phyloP scores from a whole-genome alignment of 345 rosid species.

The Arabis alpina region DNA sequence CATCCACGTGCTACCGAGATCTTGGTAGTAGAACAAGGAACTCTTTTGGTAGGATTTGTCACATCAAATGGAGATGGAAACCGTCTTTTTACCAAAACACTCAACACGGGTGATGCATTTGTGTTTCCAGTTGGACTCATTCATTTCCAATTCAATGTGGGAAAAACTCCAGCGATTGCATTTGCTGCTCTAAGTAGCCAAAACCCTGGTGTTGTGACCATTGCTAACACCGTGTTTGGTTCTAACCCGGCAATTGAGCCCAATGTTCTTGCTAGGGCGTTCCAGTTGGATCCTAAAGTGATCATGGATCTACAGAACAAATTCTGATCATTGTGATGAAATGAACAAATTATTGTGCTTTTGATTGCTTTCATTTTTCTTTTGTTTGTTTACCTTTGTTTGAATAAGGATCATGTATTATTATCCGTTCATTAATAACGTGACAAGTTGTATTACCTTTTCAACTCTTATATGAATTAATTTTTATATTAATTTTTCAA shows the following conservation, averaged over 20 bases:
- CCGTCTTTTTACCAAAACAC: slow-evolving; percentile 30
- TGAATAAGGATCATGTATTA: not conserved
- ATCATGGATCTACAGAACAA: slow-evolving; percentile 22
- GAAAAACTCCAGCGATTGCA: slow-evolving; percentile 8
- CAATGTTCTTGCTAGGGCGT: slow-evolving; percentile 25
- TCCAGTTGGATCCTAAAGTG: slow-evolving; percentile 23
- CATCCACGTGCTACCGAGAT: slow-evolving; percentile 48
- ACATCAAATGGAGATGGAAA: slow-evolving; percentile 32
- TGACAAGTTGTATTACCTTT: not conserved
- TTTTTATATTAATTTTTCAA: no score
- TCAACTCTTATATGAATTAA: no score
- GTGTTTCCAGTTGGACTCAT: slow-evolving; percentile 36
- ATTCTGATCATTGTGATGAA: not conserved
- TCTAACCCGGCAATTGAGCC: slow-evolving; percentile 19
- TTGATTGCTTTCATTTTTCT: not conserved
- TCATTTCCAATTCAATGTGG: slow-evolving; percentile 22
- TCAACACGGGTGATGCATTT: slow-evolving; percentile 16
- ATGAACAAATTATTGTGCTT: not conserved
- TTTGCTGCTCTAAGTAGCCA: slow-evolving; percentile 32
- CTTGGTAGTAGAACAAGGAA: slow-evolving; percentile 26
- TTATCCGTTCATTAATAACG: not conserved
- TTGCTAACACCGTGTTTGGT: slow-evolving; percentile 36
- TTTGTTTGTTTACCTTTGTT: no score
- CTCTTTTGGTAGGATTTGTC: slow-evolving; percentile 33
- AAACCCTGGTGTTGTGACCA: slow-evolving; percentile 21